Evolutionary conservation across 306 rosid species (phyloP).

Genomic region (Sicyos baderoa): DNA sequence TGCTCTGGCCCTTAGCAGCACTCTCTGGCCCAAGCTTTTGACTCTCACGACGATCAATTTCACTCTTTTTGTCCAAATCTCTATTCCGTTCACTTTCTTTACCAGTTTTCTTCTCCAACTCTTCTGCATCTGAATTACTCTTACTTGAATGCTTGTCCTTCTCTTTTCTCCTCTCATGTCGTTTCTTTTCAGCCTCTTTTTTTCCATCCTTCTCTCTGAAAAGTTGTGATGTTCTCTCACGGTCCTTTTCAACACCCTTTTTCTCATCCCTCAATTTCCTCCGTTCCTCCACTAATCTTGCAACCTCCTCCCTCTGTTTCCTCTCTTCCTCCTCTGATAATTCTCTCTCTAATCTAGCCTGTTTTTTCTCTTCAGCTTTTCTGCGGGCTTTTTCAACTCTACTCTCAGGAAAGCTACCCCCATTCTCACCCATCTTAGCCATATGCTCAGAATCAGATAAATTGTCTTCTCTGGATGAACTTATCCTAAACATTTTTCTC

Average conservation of each 20-base stretch:
- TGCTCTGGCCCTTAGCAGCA: slow-evolving; percentile 43
- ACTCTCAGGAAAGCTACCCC: slow-evolving; percentile 54
- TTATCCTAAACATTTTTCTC: slow-evolving; percentile 75
- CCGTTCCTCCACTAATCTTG: slow-evolving; percentile 93
- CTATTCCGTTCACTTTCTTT: slow-evolving; percentile 74
- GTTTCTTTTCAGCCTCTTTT: slow-evolving; percentile 83
- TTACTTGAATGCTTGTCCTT: slow-evolving; percentile 84
- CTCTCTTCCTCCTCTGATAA: slow-evolving; percentile 93
- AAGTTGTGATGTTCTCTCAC: slow-evolving; percentile 41
- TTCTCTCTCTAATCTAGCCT: slow-evolving; percentile 91
- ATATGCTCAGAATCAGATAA: slow-evolving; percentile 66
- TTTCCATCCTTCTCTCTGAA: slow-evolving; percentile 49
- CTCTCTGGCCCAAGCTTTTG: slow-evolving; percentile 51
- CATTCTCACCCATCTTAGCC: slow-evolving; percentile 73
- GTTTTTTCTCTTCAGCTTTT: slow-evolving; percentile 97
- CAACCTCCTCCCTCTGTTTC: slow-evolving; percentile 98
- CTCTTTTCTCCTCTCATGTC: slow-evolving; percentile 78
- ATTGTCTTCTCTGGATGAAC: slow-evolving; percentile 64
- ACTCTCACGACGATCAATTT: slow-evolving; percentile 52
- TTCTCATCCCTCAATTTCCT: slow-evolving; percentile 88
- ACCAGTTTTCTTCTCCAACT: slow-evolving; percentile 67
- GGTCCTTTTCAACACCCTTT: slow-evolving; percentile 67
- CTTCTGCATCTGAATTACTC: slow-evolving; percentile 96
- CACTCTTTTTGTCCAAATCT: slow-evolving; percentile 61
- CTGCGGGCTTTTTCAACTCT: slow-evolving; percentile 93